Conservation (phyloP, 1,139 yeast species). For the Trichomonascaceae sp. region DNA sequence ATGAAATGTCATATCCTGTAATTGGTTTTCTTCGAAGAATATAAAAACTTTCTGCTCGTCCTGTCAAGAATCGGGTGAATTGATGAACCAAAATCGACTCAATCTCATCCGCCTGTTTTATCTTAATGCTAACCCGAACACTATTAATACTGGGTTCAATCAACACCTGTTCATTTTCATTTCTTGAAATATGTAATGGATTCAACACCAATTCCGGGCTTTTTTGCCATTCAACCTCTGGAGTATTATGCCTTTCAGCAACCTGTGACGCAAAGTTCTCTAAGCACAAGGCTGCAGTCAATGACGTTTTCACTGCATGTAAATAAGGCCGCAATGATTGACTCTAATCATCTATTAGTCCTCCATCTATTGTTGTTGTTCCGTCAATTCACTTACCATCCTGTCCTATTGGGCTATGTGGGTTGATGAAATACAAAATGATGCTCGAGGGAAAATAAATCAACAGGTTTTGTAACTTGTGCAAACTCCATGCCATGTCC, state of each 20-base stretch:
- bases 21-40: slow-evolving; percentile 89
- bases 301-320: slow-evolving; percentile 87
- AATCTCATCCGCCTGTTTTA: slow-evolving; percentile 96
- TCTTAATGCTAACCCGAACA: slow-evolving; percentile 75
- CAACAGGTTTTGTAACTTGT: background rate
- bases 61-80: slow-evolving; percentile 86
- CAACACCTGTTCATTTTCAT: slow-evolving; percentile 85
- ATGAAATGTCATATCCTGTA: slow-evolving; percentile 87
- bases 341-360: slow-evolving; percentile 23
- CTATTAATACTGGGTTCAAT: slow-evolving; percentile 94
- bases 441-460: background rate
- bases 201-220: slow-evolving; percentile 79
- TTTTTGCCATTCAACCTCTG: slow-evolving; percentile 83
- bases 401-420: background rate
- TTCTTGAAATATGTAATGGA: slow-evolving; percentile 86
- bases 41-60: slow-evolving; percentile 91
- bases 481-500: background rate
- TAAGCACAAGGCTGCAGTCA: slow-evolving; percentile 91
- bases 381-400: background rate
- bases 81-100: slow-evolving; percentile 91
- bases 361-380: background rate
- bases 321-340: slow-evolving; percentile 95
- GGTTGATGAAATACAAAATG: background rate
- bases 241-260: slow-evolving; percentile 95
- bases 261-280: slow-evolving; percentile 93